These are phyloP conservation scores for Plasmopara halstedii DNA, from an alignment of 352 stramenopile species.

Conservation along the genomic window DNA sequence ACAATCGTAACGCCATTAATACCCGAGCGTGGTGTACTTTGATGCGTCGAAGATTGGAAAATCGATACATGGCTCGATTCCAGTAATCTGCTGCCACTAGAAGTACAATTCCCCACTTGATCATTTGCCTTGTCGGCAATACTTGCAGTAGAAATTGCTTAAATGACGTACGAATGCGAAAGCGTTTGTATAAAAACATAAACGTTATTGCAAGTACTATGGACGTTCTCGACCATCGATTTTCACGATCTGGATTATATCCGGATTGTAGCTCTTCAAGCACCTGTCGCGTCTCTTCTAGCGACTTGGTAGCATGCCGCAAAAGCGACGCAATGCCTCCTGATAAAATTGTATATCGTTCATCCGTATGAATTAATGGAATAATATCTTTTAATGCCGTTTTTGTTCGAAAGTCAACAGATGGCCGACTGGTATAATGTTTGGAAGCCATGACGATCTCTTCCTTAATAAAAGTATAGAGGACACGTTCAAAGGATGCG, in stretches of 20 bases:
- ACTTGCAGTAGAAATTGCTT: conserved; percentile 57
- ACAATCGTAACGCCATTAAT: conserved; percentile 76
- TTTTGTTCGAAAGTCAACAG: conserved; percentile 72
- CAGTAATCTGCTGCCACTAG: conserved; percentile 63
- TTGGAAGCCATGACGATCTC: conserved; percentile 81
- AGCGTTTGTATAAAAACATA: conserved; percentile 69
- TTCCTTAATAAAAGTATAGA: conserved; percentile 87
- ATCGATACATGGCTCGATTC: conserved; percentile 71
- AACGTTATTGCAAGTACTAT: conserved; percentile 39
- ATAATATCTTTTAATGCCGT: conserved; percentile 85
- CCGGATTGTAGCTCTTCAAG: conserved; percentile 73
- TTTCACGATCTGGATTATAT: conserved; percentile 80
- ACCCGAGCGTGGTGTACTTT: conserved; percentile 81
- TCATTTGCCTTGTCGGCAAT: conserved; percentile 46
- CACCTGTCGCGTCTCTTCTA: conserved; percentile 72
- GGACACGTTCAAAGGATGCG: conserved; percentile 71
- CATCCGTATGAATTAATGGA: conserved; percentile 71
- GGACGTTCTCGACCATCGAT: conserved; percentile 76
- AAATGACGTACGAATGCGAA: conserved; percentile 61
- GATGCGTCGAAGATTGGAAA: conserved; percentile 76
- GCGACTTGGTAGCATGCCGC: conserved; percentile 72
- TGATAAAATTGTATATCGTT: conserved; percentile 76
- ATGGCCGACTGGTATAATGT: conserved; percentile 34
- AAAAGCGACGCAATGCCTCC: conserved; percentile 73
- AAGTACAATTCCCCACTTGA: conserved; percentile 53